Base-by-base conservation (phyloP, 805 yeast genomes). In the Kodamaea hsintzibuensis region DNA sequence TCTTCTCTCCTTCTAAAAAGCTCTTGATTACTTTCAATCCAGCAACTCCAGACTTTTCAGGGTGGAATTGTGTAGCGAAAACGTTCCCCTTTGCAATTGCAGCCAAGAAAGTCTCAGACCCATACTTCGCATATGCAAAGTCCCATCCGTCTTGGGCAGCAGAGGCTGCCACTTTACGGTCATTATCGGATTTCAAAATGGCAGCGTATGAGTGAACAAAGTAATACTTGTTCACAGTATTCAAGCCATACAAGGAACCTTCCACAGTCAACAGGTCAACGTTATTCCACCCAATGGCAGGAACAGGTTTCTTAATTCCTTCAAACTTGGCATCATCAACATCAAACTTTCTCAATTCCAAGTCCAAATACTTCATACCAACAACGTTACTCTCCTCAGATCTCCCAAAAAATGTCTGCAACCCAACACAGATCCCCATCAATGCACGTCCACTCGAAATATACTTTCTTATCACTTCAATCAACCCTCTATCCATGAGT, bases 341-440 rank as follows among this genome's bases (percentile, higher is more conserved):
- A 42, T 69, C 57, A 65, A 95, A 95, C 63, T 82, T 86, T 12
- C 71, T 69, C 57, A 96, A 74, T 7, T 60, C 57, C 37, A 75
- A 58, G 7, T 72, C 71, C 42, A 82, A 70, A 33, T 77, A 78
- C 2, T 89, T 72, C 17, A 83, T 70, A 0, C 86, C 84, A 14
- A 67, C 58, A 7, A 66, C 58, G 27, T 80, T 78, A 49, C 86
- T 80, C 68, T 95, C 99, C 55, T 80, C 88, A 49, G 96, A 88
- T 1, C 85, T 83, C 14, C 71, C 70, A 63, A 93, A 91, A 38
- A 95, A 77, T 1, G 97, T 80, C 69, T 95, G 99, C 53, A 95
- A 76, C 7, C 99, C 99, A 43, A 95, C 98, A 74, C 99, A 95
- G 57, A 95, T 90, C 5, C 99, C 99, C 97, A 95, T 90, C 27